A percentile compares a stretch with the other conserved stretches of the same genome.
These are phyloP conservation scores for Hypericum perforatum DNA, from an alignment of 345 rosid species.

Conservation along the genomic window DNA sequence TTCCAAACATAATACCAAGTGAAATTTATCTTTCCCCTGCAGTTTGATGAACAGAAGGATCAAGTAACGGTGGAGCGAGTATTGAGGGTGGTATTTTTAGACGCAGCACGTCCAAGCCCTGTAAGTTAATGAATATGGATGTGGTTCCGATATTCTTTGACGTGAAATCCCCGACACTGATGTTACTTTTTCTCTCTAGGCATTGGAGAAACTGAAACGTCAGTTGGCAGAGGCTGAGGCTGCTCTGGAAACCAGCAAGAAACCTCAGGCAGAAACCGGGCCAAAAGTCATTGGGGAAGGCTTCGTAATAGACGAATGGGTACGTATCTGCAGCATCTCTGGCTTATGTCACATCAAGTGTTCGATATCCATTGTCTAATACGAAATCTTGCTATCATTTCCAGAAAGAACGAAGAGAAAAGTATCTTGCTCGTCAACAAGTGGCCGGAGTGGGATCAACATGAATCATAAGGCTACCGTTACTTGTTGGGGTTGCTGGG, in stretches of 20 bases:
- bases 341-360: neutral
- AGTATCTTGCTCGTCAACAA: conserved; percentile 82
- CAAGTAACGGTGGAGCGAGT: conserved; percentile 20
- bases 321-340: conserved; percentile 1
- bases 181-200: conserved; percentile 4
- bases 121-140: conserved; percentile 5
- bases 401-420: conserved; percentile 95
- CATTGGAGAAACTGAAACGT: conserved; percentile 22
- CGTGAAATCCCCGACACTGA: neutral
- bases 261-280: conserved; percentile 21
- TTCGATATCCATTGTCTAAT: neutral
- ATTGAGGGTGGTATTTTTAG: conserved; percentile 20
- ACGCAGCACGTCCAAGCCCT: conserved; percentile 15
- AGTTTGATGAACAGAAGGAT: conserved; percentile 28
- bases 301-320: conserved; percentile 31
- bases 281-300: conserved; percentile 21
- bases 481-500: neutral
- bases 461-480: neutral
- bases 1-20: neutral
- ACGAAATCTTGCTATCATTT: neutral
- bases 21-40: neutral
- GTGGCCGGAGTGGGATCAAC: conserved; percentile 39
- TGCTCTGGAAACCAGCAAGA: conserved; percentile 19
- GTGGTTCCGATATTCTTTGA: neutral
- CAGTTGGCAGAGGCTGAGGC: conserved; percentile 28